phyloP scores from a whole-genome alignment of 2,329 filamentous ascomycete species.

The Dactylonectria macrodidyma region DNA sequence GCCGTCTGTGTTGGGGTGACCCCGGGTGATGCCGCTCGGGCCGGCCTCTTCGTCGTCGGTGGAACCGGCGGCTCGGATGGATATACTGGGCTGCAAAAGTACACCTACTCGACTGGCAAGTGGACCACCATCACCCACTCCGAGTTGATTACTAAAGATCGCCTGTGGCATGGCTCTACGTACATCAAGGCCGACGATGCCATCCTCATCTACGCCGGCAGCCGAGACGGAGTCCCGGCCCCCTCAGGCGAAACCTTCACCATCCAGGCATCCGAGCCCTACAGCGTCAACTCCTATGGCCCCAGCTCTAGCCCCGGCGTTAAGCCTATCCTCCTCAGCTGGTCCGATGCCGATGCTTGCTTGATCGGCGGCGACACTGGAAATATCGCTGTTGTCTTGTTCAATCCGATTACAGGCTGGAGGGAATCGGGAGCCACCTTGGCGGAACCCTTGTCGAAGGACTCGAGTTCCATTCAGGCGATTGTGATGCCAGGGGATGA shows the following conservation, averaged over 20 bases:
- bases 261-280: slow-evolving; percentile 77
- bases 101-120: slow-evolving; percentile 66
- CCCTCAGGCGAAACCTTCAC: slow-evolving; percentile 83
- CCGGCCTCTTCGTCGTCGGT: slow-evolving; percentile 69
- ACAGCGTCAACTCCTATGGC: slow-evolving; percentile 71
- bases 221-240: slow-evolving; percentile 69
- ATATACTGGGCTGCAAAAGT: slow-evolving; percentile 84
- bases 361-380: slow-evolving; percentile 78
- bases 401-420: neutral
- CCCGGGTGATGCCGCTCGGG: slow-evolving; percentile 61
- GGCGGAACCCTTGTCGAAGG: slow-evolving; percentile 71
- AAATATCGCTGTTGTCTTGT: slow-evolving; percentile 66
- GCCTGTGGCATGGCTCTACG: slow-evolving; percentile 80
- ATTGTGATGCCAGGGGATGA: slow-evolving; percentile 79
- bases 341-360: slow-evolving; percentile 78
- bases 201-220: slow-evolving; percentile 86
- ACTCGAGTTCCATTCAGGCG: slow-evolving; percentile 72
- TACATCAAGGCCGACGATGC: slow-evolving; percentile 80
- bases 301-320: slow-evolving; percentile 74
- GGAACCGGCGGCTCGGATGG: slow-evolving; percentile 51
- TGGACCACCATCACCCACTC: slow-evolving; percentile 65
- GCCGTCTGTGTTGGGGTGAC: slow-evolving; percentile 76
- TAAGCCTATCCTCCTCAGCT: slow-evolving; percentile 81
- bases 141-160: slow-evolving; percentile 73
- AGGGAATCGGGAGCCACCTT: slow-evolving; percentile 72